Percentiles rank a stretch among this genome's conserved stretches.
Conservation (phyloP, 225 moss, liverwort and hornwort genomes). For the Climacium dendroides region DNA sequence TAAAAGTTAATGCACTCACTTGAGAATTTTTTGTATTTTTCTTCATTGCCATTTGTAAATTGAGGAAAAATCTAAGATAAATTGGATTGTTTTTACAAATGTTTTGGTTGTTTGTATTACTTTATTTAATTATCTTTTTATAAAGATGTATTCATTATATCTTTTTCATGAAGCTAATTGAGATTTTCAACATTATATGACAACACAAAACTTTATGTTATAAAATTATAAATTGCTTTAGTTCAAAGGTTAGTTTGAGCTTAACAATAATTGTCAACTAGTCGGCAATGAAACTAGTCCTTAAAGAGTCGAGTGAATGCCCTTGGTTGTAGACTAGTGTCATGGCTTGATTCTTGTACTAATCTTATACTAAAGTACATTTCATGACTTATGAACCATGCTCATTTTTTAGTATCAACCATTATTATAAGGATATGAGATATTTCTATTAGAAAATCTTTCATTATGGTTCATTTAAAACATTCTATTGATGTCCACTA, state of each 20-base stretch:
- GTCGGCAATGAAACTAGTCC: too few species aligned
- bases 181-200: not conserved
- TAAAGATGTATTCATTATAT: not conserved
- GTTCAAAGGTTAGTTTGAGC: not conserved
- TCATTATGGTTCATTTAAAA: not conserved
- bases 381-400: not conserved
- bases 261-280: not conserved
- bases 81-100: too few species aligned
- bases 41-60: too few species aligned
- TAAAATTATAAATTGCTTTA: not conserved
- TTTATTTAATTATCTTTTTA: fast-evolving
- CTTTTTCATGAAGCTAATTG: not conserved
- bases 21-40: too few species aligned
- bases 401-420: not conserved
- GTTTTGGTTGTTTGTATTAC: not conserved
- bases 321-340: not conserved
- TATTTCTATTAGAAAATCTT: not conserved
- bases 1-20: too few species aligned
- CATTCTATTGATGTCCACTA: not conserved
- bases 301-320: not conserved
- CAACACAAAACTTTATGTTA: not conserved
- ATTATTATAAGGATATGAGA: fast-evolving
- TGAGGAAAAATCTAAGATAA: not conserved
- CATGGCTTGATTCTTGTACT: not conserved
- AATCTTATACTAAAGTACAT: not conserved